Evolutionary conservation across 2,329 filamentous ascomycete genomes (phyloP).

Genomic region (Aspergillus nomiae): DNA sequence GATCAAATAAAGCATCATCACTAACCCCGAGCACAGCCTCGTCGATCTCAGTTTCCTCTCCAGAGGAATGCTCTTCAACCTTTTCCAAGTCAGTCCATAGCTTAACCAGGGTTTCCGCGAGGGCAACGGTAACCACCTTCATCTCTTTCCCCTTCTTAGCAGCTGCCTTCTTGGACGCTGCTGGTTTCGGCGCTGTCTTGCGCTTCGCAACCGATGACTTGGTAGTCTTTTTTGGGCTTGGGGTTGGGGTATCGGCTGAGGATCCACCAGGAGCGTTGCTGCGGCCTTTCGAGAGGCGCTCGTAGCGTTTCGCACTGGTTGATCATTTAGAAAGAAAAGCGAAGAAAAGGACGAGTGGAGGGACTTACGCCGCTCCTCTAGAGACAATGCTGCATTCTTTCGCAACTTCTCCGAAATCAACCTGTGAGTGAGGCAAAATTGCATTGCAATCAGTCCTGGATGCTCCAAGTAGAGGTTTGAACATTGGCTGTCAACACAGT

Average conservation of each 20-base stretch:
- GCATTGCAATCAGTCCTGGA: background rate
- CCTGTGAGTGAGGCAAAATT: conserved; percentile 44
- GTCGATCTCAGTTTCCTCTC: conserved; percentile 2
- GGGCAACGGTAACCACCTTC: conserved; percentile 7
- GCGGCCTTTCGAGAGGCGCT: conserved; percentile 60
- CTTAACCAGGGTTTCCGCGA: conserved; percentile 13
- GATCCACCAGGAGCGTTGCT: conserved; percentile 30
- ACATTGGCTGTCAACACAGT: background rate
- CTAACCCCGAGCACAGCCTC: conserved; percentile 2
- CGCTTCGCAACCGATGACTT: conserved; percentile 17
- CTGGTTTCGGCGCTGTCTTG: background rate
- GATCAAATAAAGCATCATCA: background rate
- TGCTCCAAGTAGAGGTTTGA: too few species aligned
- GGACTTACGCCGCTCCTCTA: conserved; percentile 69
- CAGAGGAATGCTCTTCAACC: conserved; percentile 1
- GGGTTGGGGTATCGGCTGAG: conserved; percentile 36
- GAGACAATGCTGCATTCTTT: conserved; percentile 63
- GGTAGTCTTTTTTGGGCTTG: background rate
- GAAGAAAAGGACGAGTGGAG: conserved; percentile 19
- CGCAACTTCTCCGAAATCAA: conserved; percentile 68
- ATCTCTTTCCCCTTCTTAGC: background rate
- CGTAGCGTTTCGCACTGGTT: conserved; percentile 66
- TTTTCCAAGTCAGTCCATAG: background rate
- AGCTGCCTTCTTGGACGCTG: background rate
- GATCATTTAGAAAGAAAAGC: background rate